Evolutionary conservation across 176 grass and related monocot species (phyloP).

Genomic region (Cenchrus purpureus): DNA sequence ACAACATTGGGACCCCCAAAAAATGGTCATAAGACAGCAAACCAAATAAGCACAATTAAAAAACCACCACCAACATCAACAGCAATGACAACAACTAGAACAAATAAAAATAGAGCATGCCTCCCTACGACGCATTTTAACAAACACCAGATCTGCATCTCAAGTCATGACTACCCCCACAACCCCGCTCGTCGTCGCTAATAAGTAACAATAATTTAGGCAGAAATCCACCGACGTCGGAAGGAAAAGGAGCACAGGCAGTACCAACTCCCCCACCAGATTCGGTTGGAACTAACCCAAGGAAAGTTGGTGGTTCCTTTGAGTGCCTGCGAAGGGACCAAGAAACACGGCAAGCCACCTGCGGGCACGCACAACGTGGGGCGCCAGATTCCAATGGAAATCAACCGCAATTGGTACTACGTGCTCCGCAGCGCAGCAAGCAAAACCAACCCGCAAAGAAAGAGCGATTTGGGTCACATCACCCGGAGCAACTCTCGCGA

Average conservation of each 20-base stretch:
- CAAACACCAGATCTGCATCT: slow-evolving; percentile 46
- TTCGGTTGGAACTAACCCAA: slow-evolving; percentile 37
- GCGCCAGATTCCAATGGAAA: background rate
- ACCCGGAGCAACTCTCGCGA: background rate
- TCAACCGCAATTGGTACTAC: background rate
- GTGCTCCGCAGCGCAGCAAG: background rate
- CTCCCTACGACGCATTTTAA: slow-evolving; percentile 7
- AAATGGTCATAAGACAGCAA: background rate
- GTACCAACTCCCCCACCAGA: slow-evolving; percentile 8
- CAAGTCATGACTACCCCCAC: background rate
- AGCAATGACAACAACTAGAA: background rate
- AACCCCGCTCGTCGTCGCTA: background rate
- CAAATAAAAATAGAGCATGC: background rate
- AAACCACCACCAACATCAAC: slow-evolving; percentile 9
- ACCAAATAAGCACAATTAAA: slow-evolving; percentile 21
- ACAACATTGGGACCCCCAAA: background rate
- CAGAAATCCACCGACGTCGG: slow-evolving; percentile 38
- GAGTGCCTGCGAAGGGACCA: slow-evolving; percentile 44
- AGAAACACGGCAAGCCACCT: slow-evolving; percentile 25
- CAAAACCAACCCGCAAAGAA: background rate
- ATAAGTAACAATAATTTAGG: slow-evolving; percentile 41
- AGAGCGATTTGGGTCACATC: background rate
- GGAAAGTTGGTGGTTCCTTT: slow-evolving; percentile 24
- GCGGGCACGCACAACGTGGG: background rate
- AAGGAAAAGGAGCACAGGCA: background rate